Evolutionary conservation across 2,329 filamentous ascomycete species (phyloP), one percentile per base, ranked within the genome.

Genomic region (Pseudofabraea citricarpa): DNA sequence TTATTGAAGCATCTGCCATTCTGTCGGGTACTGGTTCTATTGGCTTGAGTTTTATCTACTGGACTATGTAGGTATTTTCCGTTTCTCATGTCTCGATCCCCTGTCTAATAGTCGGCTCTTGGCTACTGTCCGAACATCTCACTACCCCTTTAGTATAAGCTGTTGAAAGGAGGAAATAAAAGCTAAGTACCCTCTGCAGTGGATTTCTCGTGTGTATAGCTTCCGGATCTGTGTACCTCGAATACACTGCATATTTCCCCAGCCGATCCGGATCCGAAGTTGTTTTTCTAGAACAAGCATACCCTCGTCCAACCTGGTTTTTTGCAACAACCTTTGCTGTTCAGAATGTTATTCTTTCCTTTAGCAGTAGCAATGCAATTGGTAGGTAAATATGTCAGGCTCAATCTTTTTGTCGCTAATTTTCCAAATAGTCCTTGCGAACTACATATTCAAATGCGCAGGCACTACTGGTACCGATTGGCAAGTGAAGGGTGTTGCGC

Each of bases 231-330:
- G 72, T 81, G 0, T 84, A 83, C 43, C 72, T 84, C 12, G 81
- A 85, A 53, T 74, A 75, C 13, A 72, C 79, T 0, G 69, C 77
- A 0, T 83, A 80, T 48, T 85, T 83, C 45, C 79, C 80, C 2
- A 83, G 74, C 52, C 73, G 81, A 6, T 81, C 75, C 3, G 81
- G 81, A 0, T 72, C 73, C 0, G 79, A 85, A 52, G 79, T 81
- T 0, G 81, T 81, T 0, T 85, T 83, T 48, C 69, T 85, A 0
- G 81, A 85, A 50, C 81, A 85, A 52, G 75, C 79, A 0, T 85
- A 74, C 46, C 79, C 79, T 1, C 69, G 77, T 0, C 81, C 81
- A 0, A 72, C 68, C 41, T 81, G 76, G 54, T 71, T 85, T 48
- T 77, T 85, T 38, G 78, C 80, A 0, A 75, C 77, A 0, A 68